phyloP scores from a whole-genome alignment of 768 basidiomycete genomes.

The Lentinula aciculospora region DNA sequence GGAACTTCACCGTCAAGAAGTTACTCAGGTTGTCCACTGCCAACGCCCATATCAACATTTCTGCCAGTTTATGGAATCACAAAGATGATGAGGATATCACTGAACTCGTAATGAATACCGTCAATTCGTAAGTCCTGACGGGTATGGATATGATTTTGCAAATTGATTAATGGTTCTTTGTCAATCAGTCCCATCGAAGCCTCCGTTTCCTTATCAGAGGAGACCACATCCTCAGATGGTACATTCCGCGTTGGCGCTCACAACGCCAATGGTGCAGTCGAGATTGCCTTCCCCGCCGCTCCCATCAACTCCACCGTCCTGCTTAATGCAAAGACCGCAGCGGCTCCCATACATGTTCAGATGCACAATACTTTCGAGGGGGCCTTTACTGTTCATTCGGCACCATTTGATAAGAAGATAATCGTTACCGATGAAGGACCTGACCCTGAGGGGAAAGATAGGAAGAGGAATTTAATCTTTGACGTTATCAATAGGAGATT shows the following conservation, averaged over 20 bases:
- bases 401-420: not conserved
- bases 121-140: slow-evolving; percentile 17
- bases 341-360: slow-evolving; percentile 18
- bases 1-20: slow-evolving; percentile 27
- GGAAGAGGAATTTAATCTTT: slow-evolving; percentile 4
- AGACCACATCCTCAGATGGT: slow-evolving; percentile 15
- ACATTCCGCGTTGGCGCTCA: slow-evolving; percentile 19
- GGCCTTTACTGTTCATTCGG: slow-evolving; percentile 16
- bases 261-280: slow-evolving; percentile 19
- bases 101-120: slow-evolving; percentile 14
- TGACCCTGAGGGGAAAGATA: slow-evolving; percentile 6
- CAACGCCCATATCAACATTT: slow-evolving; percentile 26
- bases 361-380: slow-evolving; percentile 27
- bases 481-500: not conserved
- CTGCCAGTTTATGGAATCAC: slow-evolving; percentile 18
- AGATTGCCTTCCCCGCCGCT: slow-evolving; percentile 15
- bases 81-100: slow-evolving; percentile 4
- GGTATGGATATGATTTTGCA: not conserved
- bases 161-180: not conserved
- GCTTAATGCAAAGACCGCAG: slow-evolving; percentile 16
- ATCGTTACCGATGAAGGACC: not conserved
- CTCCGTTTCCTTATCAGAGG: not conserved
- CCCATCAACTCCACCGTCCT: slow-evolving; percentile 21
- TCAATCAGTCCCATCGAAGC: slow-evolving; percentile 4
- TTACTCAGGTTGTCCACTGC: slow-evolving; percentile 24